A percentile compares a stretch with the other conserved stretches of the same genome.
These are phyloP conservation scores for Melanogaster broomeanus DNA, from an alignment of 768 basidiomycete genomes.

Conservation along the genomic window DNA sequence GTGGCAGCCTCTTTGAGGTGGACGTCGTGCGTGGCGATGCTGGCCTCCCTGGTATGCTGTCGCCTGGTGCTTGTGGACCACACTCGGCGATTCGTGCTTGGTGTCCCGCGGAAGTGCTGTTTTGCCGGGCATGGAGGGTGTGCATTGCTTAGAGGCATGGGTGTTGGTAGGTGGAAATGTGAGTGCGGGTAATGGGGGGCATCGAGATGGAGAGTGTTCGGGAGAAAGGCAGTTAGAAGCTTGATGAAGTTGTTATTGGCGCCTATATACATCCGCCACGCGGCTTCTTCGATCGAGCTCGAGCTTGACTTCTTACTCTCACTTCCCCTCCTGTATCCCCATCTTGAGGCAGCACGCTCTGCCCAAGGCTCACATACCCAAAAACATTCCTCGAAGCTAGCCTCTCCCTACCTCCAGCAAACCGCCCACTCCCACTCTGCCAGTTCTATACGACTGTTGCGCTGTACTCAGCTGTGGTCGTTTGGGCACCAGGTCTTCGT, in stretches of 20 bases:
- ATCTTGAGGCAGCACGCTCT: neutral
- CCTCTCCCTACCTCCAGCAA: constrained; percentile 61
- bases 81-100: constrained; percentile 37
- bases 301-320: constrained; percentile 54
- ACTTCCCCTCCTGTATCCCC: constrained; percentile 49
- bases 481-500: constrained; percentile 78
- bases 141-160: constrained; percentile 98
- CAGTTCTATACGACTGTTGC: constrained; percentile 91
- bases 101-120: constrained; percentile 45
- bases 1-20: constrained; percentile 78
- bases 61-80: constrained; percentile 47
- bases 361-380: constrained; percentile 8
- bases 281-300: constrained; percentile 22
- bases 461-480: constrained; percentile 87
- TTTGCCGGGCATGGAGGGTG: constrained; percentile 88
- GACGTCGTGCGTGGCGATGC: constrained; percentile 71
- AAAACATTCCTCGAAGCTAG: constrained; percentile 52
- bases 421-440: constrained; percentile 77
- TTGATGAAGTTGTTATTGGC: constrained; percentile 62
- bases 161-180: too few species aligned
- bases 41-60: constrained; percentile 60
- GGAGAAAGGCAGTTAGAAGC: constrained; percentile 63
- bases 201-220: constrained; percentile 67
- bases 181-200: constrained; percentile 19
- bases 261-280: constrained; percentile 49